Evolutionary conservation across 108 stramenopile genomes (phyloP), one percentile per base, ranked within the genome.

Genomic region (Asterionellopsis glacialis): DNA sequence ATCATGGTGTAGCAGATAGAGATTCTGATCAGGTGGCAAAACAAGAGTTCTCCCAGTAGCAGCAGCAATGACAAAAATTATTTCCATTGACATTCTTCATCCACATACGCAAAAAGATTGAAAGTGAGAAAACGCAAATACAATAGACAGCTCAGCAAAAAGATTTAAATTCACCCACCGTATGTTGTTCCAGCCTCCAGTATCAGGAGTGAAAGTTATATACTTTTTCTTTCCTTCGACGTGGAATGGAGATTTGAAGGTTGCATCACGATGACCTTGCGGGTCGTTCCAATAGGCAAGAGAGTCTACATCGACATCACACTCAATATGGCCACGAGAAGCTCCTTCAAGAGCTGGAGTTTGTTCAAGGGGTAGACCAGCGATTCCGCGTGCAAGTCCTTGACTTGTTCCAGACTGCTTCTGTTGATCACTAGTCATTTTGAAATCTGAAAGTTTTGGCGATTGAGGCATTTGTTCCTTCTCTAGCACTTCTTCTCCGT

Each of bases 1-100:
- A 65, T 90, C 90, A 24, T 72, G 72, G 21, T 41, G 15, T 50
- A 82, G 41, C 28, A 76, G 69, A 69, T 96, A 96, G 48, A 93
- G 43, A 11, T 79, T 81, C 58, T 86, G 72, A 21, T 83, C 85
- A 15, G 96, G 96, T 10, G 93, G 96, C 53, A 95, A 52, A 6
- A 97, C 94, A 40, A 97, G 49, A 11, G 91, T 91, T 55, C 96
- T 61, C 27, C 93, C 91, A 10, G 88, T 91, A 11, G 74, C 91
- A 44, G 82, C 75, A 11, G 91, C 95, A 59, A 92, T 50, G 12
- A 94, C 80, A 41, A 93, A 68, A 51, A 94, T 72, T 38, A 77
- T 87, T 72, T 94, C 95, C 65, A 96, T 59, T 11, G 68, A 75
- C 84, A 88, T 86, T 33, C 85, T 61, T 33, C 16, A 79, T 70